These are phyloP conservation scores for Mortierella sp. DNA, from an alignment of 371 early-diverging fungal genomes.

Conservation along the genomic window DNA sequence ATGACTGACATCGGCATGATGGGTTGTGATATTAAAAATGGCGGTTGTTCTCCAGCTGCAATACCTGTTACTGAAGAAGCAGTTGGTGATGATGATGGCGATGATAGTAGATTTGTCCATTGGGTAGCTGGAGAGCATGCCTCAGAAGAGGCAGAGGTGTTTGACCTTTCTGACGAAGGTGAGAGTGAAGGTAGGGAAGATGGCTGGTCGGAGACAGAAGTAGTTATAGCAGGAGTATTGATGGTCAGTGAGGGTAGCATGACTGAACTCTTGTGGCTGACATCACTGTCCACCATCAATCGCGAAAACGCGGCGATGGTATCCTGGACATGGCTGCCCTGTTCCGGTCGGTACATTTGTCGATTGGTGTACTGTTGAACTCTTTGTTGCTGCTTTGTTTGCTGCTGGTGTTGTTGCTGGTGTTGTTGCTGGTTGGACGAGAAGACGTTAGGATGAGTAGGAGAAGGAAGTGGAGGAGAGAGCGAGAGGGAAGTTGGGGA, in stretches of 20 bases:
- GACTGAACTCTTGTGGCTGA: slow-evolving; percentile 12
- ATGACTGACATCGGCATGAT: slow-evolving; percentile 23
- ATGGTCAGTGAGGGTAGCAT: slow-evolving; percentile 27
- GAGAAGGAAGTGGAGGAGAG: background rate
- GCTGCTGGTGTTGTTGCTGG: slow-evolving; percentile 8
- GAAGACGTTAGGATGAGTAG: background rate
- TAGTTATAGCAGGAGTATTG: slow-evolving; percentile 8
- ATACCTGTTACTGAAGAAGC: background rate
- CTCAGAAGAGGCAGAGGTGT: slow-evolving; percentile 3
- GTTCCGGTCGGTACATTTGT: slow-evolving; percentile 26
- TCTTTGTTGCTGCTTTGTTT: slow-evolving; percentile 19
- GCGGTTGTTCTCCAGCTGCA: slow-evolving; percentile 1
- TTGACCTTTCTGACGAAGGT: slow-evolving; percentile 5
- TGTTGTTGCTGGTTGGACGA: slow-evolving; percentile 5
- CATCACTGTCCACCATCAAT: slow-evolving; percentile 12
- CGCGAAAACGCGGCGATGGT: slow-evolving; percentile 32
- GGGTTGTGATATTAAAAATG: slow-evolving; percentile 27
- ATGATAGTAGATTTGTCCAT: background rate
- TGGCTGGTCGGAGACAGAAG: background rate
- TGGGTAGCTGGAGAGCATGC: background rate
- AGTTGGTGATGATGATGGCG: slow-evolving; percentile 18
- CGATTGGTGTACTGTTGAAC: slow-evolving; percentile 3
- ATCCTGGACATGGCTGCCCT: slow-evolving; percentile 37
- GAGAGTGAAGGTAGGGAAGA: slow-evolving; percentile 1
- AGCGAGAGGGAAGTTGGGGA: background rate